Evolutionary conservation across 345 rosid species (phyloP), one percentile per base, ranked within the genome.

Genomic region (Corchorus capsularis): DNA sequence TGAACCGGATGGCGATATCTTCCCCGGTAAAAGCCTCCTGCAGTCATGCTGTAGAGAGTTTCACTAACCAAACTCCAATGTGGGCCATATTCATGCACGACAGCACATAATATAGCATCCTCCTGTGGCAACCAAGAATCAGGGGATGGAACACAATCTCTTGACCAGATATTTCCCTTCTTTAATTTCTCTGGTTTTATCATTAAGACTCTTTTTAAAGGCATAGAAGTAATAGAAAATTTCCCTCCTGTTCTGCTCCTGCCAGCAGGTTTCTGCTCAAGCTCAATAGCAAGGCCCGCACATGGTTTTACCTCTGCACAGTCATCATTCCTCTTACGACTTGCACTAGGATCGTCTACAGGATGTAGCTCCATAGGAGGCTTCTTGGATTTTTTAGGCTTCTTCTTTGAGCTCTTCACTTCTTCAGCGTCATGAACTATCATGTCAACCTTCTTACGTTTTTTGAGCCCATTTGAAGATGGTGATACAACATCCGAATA

Each of bases 71-170:
- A 89, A 82, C 87, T 93, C 99, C 99, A 96, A 37, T 92, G 82
- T 39, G 92, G 79, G 61, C 98, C 99, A 89, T 96, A 96, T 85
- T 96, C 99, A 85, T 96, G 99, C 60, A 96, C 97, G 78, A 89
- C 87, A 70, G 99, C 99, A 87, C 99, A 91, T 89, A 96, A 85
- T 82, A 94, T 75, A 72, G 99, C 98, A 86, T 96, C 99, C 87
- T 96, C 99, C 81, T 89, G 98, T 39, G 98, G 87, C 84, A 87
- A 83, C 99, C 99, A 96, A 75, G 83, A 83, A 86, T 92, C 98
- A 77, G 99, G 96, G 27, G 83, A 85, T 63, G 99, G 96, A 81
- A 92, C 94, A 85, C 93, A 92, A 75, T 94, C 99, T 79, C 90
- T 94, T 12, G 96, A 91, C 97, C 97, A 94, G 73, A 92, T 77